Percentiles rank a stretch among this genome's conserved stretches.
These are phyloP conservation scores for Zea luxurians DNA, from an alignment of 176 grass and related monocot species.

Conservation along the genomic window DNA sequence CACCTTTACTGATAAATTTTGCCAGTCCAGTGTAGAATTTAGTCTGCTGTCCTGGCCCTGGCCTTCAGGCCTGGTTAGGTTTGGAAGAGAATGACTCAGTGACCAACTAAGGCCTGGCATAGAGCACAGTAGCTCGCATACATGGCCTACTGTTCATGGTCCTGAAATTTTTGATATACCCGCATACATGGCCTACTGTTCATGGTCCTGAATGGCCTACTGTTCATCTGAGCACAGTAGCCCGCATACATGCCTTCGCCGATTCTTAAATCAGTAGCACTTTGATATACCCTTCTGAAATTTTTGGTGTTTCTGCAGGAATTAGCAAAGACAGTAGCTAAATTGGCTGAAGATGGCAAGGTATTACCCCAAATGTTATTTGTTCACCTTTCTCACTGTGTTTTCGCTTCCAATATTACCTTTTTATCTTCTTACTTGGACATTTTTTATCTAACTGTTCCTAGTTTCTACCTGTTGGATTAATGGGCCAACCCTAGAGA, in stretches of 20 bases:
- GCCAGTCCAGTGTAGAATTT: neutral
- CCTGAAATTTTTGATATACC: no score
- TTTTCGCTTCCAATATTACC: slow-evolving; percentile 8
- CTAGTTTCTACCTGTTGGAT: neutral
- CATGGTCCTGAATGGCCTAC: no score
- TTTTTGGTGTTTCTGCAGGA: slow-evolving; percentile 59
- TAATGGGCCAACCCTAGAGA: no score
- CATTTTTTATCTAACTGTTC: neutral
- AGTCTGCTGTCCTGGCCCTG: neutral
- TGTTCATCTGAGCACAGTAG: neutral
- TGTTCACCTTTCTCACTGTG: neutral
- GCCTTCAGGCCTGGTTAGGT: neutral
- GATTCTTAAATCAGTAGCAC: neutral
- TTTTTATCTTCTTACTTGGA: neutral
- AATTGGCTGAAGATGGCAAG: slow-evolving; percentile 96
- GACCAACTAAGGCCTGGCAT: neutral
- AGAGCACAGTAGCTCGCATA: neutral
- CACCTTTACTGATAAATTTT: neutral
- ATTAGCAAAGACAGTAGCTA: slow-evolving; percentile 73
- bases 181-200: neutral
- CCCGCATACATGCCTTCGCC: neutral
- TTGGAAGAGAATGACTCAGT: neutral
- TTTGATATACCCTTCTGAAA: slow-evolving; percentile 11
- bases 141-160: no score
- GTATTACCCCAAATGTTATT: slow-evolving; percentile 37